Evolutionary conservation across 306 rosid species (phyloP).

Genomic region (Purshia tridentata): DNA sequence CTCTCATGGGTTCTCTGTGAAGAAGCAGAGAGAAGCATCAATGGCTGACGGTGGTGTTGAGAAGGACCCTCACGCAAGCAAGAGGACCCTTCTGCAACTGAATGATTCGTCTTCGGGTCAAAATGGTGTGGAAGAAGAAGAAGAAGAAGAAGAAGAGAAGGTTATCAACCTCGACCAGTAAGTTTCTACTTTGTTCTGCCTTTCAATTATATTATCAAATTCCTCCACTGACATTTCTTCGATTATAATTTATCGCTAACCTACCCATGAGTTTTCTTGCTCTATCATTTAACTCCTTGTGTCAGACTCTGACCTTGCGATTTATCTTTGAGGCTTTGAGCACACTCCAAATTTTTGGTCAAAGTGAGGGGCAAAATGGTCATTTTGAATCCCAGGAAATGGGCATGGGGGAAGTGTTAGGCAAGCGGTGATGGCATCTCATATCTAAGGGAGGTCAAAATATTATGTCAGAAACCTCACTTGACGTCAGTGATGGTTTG

Average conservation of each 20-base stretch:
- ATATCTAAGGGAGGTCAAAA: constrained; percentile 6
- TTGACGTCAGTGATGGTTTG: constrained; percentile 28
- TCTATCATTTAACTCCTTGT: too few relatives aligned
- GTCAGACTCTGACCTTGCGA: too few relatives aligned
- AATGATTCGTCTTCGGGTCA: constrained; percentile 24
- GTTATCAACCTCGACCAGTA: constrained; percentile 73
- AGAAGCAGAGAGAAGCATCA: constrained; percentile 24
- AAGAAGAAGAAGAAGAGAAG: constrained; percentile 13
- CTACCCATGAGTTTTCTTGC: too few relatives aligned
- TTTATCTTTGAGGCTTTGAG: neutral
- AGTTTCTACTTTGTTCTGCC: constrained; percentile 27
- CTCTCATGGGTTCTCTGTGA: neutral
- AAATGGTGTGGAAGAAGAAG: constrained; percentile 21
- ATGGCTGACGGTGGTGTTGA: constrained; percentile 20
- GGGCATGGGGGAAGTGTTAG: constrained; percentile 2
- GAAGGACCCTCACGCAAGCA: constrained; percentile 10
- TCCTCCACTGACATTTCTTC: constrained; percentile 16
- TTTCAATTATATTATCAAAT: constrained; percentile 3
- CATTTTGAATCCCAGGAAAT: neutral
- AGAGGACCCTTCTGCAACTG: constrained; percentile 33
- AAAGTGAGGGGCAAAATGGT: constrained; percentile 9
- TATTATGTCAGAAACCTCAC: constrained; percentile 19
- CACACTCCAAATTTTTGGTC: neutral
- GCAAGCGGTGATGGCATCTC: constrained; percentile 10
- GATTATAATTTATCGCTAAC: constrained; percentile 10